phyloP scores from a whole-genome alignment of 2,329 filamentous ascomycete genomes.

The Alternaria novae-zelandiae region DNA sequence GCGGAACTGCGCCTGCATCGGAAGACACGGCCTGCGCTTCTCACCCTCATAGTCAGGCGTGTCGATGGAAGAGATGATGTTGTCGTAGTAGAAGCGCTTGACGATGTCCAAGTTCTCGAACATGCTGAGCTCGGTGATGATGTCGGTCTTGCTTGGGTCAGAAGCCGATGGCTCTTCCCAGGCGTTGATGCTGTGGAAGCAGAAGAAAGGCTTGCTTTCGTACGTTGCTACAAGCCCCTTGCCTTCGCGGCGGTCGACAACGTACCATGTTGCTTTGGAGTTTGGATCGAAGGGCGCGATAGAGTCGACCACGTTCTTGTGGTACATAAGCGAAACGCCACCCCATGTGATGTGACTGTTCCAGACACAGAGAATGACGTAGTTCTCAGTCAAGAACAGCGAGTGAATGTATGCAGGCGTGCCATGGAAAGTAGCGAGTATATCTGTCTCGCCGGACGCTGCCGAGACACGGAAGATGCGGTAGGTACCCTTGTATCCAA shows the following conservation, averaged over 20 bases:
- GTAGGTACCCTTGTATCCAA: conserved; percentile 66
- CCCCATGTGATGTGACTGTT: conserved; percentile 64
- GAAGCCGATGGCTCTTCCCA: conserved; percentile 65
- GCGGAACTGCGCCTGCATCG: conserved; percentile 39
- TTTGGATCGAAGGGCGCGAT: conserved; percentile 67
- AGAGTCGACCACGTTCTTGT: conserved; percentile 71
- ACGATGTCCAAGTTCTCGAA: conserved; percentile 72
- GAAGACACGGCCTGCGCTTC: conserved; percentile 33
- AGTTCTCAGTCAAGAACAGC: conserved; percentile 73
- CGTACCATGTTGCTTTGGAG: conserved; percentile 70
- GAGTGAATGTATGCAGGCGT: conserved; percentile 81
- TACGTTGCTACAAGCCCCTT: conserved; percentile 73
- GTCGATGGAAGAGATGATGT: conserved; percentile 30
- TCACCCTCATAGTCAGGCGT: conserved; percentile 24
- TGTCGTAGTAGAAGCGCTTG: conserved; percentile 68
- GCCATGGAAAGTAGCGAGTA: conserved; percentile 70
- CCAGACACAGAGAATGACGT: conserved; percentile 76
- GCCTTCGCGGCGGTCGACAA: conserved; percentile 70
- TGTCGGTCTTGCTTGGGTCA: conserved; percentile 52
- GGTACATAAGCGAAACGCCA: conserved; percentile 68
- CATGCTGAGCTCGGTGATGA: conserved; percentile 70
- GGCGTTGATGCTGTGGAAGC: conserved; percentile 80
- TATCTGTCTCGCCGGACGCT: conserved; percentile 68
- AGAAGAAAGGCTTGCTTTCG: conserved; percentile 72
- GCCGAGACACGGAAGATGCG: conserved; percentile 72